Percentiles rank a stretch among this genome's conserved stretches.
These are phyloP conservation scores for Rhynchospora pubera DNA, from an alignment of 176 grass and related monocot genomes.

Conservation along the genomic window DNA sequence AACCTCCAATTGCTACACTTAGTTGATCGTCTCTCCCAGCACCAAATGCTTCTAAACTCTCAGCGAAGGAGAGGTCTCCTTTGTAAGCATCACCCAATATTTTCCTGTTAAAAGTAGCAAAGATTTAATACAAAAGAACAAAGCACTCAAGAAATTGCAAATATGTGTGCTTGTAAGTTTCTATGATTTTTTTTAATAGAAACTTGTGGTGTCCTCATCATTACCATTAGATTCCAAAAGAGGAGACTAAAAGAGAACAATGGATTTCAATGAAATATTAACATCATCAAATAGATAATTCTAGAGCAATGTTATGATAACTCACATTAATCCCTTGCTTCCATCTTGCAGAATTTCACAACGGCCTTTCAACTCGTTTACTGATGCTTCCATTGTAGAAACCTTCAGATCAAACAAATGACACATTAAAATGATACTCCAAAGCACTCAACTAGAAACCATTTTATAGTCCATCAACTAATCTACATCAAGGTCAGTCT, in stretches of 20 bases:
- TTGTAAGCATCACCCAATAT: constrained; percentile 81
- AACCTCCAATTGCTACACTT: constrained; percentile 96
- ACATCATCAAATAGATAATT: constrained; percentile 11
- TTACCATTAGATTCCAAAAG: constrained; percentile 1
- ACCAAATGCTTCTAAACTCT: constrained; percentile 90
- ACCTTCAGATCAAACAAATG: constrained; percentile 18
- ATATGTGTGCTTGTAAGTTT: constrained; percentile 10
- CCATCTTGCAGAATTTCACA: constrained; percentile 19
- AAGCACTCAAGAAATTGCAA: constrained; percentile 1
- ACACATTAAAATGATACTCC: neutral
- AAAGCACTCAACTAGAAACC: neutral
- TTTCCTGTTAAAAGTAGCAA: constrained; percentile 55
- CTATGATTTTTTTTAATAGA: constrained; percentile 4
- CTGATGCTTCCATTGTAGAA: constrained; percentile 17
- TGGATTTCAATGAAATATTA: constrained; percentile 5
- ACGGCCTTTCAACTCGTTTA: constrained; percentile 11
- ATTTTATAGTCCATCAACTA: neutral
- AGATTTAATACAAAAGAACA: neutral
- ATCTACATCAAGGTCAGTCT: neutral
- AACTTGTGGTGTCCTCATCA: neutral
- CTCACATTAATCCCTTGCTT: constrained; percentile 22
- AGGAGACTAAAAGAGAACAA: neutral
- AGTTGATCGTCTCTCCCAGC: constrained; percentile 95
- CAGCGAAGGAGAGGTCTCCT: constrained; percentile 97
- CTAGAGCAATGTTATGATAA: neutral